Evolutionary conservation across 495 filamentous ascomycete genomes (phyloP).

Genomic region (Penicillium turbatum): DNA sequence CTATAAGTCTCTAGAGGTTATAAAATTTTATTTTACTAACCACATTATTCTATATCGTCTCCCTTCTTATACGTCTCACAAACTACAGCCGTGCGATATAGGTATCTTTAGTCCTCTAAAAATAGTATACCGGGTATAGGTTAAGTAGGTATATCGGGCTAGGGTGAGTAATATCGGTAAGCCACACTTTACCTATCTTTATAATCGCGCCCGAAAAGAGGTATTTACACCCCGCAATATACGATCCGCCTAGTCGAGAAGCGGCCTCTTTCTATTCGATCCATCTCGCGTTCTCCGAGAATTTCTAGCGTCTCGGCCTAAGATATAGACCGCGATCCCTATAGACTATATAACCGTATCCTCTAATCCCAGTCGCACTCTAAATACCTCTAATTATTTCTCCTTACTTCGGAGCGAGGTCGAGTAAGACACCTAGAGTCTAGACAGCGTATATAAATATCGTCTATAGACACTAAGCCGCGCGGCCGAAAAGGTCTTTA

Average conservation of each 20-base stretch:
- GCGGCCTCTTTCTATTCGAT: slow-evolving; percentile 33
- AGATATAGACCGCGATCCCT: no score
- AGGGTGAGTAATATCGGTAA: slow-evolving; percentile 27
- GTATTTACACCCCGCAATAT: slow-evolving; percentile 34
- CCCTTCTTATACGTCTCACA: slow-evolving; percentile 28
- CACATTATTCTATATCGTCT: slow-evolving; percentile 29
- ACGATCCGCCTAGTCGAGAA: slow-evolving; percentile 22
- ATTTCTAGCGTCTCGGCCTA: slow-evolving; percentile 9
- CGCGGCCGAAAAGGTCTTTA: slow-evolving; percentile 30
- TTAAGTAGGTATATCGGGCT: slow-evolving; percentile 20
- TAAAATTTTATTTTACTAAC: slow-evolving; percentile 29
- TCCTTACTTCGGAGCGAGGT: slow-evolving; percentile 25
- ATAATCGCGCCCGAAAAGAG: slow-evolving; percentile 26
- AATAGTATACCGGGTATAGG: slow-evolving; percentile 16
- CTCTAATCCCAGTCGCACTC: no score
- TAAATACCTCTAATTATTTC: slow-evolving; percentile 28
- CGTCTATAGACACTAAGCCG: slow-evolving; percentile 20
- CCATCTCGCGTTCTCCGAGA: slow-evolving; percentile 30
- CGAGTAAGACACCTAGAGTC: slow-evolving; percentile 22
- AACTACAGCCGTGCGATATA: slow-evolving; percentile 29
- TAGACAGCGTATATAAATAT: slow-evolving; percentile 23
- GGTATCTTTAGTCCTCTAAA: slow-evolving; percentile 29
- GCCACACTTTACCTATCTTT: slow-evolving; percentile 32
- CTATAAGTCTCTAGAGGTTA: slow-evolving; percentile 24
- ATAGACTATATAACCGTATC: no score